Conservation (phyloP, 2,329 filamentous ascomycete genomes). For the Pseudogymnoascus sp. region DNA sequence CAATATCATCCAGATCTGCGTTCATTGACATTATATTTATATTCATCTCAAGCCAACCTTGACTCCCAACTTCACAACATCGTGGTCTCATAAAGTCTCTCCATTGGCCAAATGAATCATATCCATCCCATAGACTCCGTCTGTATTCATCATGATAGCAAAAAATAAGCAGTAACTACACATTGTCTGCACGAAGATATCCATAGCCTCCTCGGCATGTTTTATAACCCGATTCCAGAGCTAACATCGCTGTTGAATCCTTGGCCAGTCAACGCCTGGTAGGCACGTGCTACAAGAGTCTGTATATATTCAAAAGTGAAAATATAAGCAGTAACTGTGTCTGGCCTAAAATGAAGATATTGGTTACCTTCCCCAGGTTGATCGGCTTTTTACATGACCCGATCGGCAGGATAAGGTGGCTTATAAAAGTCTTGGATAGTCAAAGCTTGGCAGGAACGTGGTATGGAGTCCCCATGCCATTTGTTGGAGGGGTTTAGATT, state of each 20-base stretch:
- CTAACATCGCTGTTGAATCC: background rate
- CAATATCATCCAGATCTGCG: background rate
- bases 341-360: background rate
- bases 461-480: background rate
- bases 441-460: background rate
- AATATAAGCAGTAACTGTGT: background rate
- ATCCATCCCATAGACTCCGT: background rate
- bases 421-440: background rate
- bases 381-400: background rate
- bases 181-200: background rate
- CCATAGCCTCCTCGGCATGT: background rate
- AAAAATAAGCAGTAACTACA: background rate
- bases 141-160: background rate
- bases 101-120: background rate
- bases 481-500: background rate
- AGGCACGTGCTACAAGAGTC: background rate
- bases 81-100: background rate
- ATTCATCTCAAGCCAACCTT: background rate
- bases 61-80: background rate
- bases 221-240: background rate
- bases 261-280: background rate
- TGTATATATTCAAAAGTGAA: background rate
- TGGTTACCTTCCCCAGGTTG: background rate
- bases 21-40: background rate
- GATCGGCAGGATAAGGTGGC: background rate